Base-by-base conservation (phyloP, 75 land plant genomes). In the Pinus albicaulis region DNA sequence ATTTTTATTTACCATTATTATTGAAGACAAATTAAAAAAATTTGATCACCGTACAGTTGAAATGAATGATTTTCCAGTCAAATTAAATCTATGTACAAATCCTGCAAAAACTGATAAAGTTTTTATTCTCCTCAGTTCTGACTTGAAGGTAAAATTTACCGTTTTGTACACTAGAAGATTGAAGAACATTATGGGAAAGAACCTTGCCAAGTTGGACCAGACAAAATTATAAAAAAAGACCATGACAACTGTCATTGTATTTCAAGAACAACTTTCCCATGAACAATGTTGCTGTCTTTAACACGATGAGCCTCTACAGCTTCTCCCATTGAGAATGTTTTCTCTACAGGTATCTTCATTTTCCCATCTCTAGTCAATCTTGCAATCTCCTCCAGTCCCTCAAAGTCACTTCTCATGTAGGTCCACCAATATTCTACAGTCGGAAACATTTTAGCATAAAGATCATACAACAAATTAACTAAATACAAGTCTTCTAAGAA, bases 321-420 rank as follows among this genome's bases (percentile, higher is more conserved):
- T 79, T 89, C 83, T 61, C 78, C 84, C 56, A 96, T 75, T 17
- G 88, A 89, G 77, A 87, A 94, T 55, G 92, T 87, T 75, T 89
- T 90, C 66, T 88, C 92, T 23, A 96, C 95, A 12, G 98, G 99
- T 55, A 92, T 86, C 73, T 82, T 88, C 53, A 96, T 80, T 78
- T 89, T 90, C 14, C 98, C 99, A 55, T 81, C 82, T 73, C 74
- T 88, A 17, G 84, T 70, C 16, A 96, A 84, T 79, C 90, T 83
- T 14, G 90, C 82, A n/a, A 96, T 92, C 81, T 96, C 93, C 36
- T 89, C 81, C 55, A 94, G 75, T 6, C 92, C 99, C 86, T 96
- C 99, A 0, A 91, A 64, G 82, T 96, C 99, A 26, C 98, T 89
- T 71, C 98, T 85, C 99, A 96, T 96, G 61, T 83, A 87, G 22